A percentile compares a stretch with the other conserved stretches of the same genome.
These are phyloP conservation scores for Trifolium dubium DNA, from an alignment of 306 rosid genomes.

Conservation along the genomic window DNA sequence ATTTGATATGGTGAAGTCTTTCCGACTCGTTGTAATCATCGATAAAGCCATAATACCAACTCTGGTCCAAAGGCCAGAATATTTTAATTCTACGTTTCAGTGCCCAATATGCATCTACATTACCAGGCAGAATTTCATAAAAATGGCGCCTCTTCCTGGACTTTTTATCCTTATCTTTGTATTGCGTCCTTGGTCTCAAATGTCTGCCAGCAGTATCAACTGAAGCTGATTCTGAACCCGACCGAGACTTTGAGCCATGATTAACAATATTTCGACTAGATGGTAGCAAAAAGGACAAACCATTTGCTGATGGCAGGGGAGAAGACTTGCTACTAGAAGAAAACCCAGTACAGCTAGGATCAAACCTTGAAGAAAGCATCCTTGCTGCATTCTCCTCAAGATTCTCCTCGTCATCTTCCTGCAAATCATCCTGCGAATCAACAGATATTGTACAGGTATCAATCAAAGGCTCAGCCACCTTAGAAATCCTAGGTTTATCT, in stretches of 20 bases:
- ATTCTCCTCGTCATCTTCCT: constrained; percentile 85
- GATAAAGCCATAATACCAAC: constrained; percentile 90
- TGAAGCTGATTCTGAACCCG: constrained; percentile 72
- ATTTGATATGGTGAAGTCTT: constrained; percentile 85
- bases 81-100: constrained; percentile 77
- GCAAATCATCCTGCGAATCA: constrained; percentile 56
- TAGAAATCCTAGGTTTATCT: constrained; percentile 44
- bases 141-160: constrained; percentile 88
- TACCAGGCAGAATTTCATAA: constrained; percentile 69
- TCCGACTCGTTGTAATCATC: constrained; percentile 63
- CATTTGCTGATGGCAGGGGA: constrained; percentile 57
- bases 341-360: constrained; percentile 94
- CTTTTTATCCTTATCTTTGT: constrained; percentile 56
- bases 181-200: constrained; percentile 82
- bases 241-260: constrained; percentile 52
- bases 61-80: constrained; percentile 96
- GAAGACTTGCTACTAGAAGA: constrained; percentile 63
- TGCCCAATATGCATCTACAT: constrained; percentile 79
- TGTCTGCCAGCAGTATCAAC: constrained; percentile 73
- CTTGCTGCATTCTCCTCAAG: constrained; percentile 98
- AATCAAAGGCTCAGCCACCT: constrained; percentile 57
- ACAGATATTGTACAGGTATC: constrained; percentile 50
- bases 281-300: constrained; percentile 58
- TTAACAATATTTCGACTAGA: constrained; percentile 58
- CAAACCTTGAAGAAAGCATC: constrained; percentile 98